Evolutionary conservation across 768 basidiomycete genomes (phyloP).

Genomic region (Trametes cingulata): DNA sequence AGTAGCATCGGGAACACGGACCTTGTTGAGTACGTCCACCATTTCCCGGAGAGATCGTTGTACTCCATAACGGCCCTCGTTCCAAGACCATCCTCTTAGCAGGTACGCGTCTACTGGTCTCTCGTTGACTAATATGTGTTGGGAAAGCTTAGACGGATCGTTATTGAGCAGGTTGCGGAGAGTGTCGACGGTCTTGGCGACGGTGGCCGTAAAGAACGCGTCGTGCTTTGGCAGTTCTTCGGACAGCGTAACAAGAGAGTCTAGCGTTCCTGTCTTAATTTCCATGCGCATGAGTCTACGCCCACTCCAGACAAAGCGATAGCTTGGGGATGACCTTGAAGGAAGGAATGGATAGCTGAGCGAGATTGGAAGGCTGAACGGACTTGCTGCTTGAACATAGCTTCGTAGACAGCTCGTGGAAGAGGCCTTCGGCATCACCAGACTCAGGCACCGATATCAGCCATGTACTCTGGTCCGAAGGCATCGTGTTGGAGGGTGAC

Average conservation of each 20-base stretch:
- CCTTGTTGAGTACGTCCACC: conserved; percentile 84
- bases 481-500: conserved; percentile 52
- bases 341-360: conserved; percentile 73
- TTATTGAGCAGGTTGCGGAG: conserved; percentile 89
- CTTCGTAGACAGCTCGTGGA: conserved; percentile 65
- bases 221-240: conserved; percentile 95
- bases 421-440: conserved; percentile 77
- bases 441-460: conserved; percentile 83
- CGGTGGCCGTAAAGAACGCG: conserved; percentile 77
- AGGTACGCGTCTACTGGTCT: conserved; percentile 76
- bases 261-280: conserved; percentile 87
- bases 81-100: conserved; percentile 88
- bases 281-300: background rate
- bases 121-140: conserved; percentile 82
- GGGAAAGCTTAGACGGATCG: conserved; percentile 71
- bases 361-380: conserved; percentile 46
- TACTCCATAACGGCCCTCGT: conserved; percentile 84
- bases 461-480: conserved; percentile 96
- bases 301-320: background rate
- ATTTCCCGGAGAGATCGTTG: conserved; percentile 83
- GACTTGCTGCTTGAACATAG: conserved; percentile 59
- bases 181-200: conserved; percentile 94
- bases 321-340: conserved; percentile 73
- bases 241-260: conserved; percentile 82
- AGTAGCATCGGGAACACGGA: conserved; percentile 33